These are phyloP conservation scores for Pleurotus cornucopiae DNA, from an alignment of 768 basidiomycete genomes.

Conservation along the genomic window DNA sequence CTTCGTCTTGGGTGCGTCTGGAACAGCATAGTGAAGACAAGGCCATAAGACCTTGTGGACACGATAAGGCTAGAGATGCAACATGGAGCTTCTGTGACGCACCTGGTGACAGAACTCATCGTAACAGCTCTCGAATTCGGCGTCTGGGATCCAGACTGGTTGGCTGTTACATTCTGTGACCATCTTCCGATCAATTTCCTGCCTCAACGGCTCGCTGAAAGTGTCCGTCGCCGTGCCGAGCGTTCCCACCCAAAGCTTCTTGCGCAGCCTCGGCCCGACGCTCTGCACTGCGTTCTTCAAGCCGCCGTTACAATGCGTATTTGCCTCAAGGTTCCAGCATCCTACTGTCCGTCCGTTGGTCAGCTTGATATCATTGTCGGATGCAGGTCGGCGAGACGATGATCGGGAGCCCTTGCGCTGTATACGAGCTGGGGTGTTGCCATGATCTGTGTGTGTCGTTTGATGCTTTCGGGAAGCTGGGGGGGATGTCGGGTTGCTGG, in stretches of 20 bases:
- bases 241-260: constrained; percentile 64
- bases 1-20: constrained; percentile 84
- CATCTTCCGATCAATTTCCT: constrained; percentile 50
- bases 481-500: constrained; percentile 8
- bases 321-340: constrained; percentile 46
- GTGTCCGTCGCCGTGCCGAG: constrained; percentile 68
- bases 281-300: constrained; percentile 79
- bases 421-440: constrained; percentile 30
- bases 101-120: constrained; percentile 87
- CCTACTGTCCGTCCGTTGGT: constrained; percentile 19
- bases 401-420: constrained; percentile 53
- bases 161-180: constrained; percentile 32
- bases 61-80: constrained; percentile 20
- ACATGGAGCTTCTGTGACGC: constrained; percentile 21
- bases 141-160: constrained; percentile 79
- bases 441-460: constrained; percentile 40
- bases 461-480: constrained; percentile 41
- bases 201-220: constrained; percentile 51
- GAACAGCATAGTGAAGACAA: constrained; percentile 80
- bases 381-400: constrained; percentile 35
- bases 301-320: constrained; percentile 78
- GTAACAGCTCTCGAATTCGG: constrained; percentile 75
- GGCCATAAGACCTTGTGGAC: constrained; percentile 69
- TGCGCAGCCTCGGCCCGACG: constrained; percentile 49
- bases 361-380: constrained; percentile 6